phyloP scores from a whole-genome alignment of 2,329 filamentous ascomycete genomes.

The Penicillium hordei region DNA sequence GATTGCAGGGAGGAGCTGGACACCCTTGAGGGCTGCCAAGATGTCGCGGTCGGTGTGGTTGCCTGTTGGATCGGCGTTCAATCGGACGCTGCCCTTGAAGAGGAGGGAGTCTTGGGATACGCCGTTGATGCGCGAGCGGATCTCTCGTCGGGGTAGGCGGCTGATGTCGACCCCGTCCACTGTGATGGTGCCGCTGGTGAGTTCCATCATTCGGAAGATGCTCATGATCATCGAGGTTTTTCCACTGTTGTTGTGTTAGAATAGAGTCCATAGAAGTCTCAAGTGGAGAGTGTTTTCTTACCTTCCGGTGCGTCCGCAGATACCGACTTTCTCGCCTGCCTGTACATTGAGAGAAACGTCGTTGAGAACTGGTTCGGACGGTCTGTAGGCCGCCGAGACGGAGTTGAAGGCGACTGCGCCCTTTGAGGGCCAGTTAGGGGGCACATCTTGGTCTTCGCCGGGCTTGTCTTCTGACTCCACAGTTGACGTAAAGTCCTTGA shows the following conservation, averaged over 20 bases:
- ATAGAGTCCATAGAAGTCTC: not conserved
- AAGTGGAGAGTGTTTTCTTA: slow-evolving; percentile 11
- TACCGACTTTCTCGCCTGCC: slow-evolving; percentile 43
- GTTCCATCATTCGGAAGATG: slow-evolving; percentile 46
- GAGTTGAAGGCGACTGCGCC: slow-evolving; percentile 47
- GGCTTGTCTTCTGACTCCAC: slow-evolving; percentile 47
- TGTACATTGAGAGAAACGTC: slow-evolving; percentile 49
- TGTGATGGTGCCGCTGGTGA: slow-evolving; percentile 40
- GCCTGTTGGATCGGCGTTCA: slow-evolving; percentile 43
- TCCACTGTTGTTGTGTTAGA: slow-evolving; percentile 32
- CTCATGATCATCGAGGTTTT: slow-evolving; percentile 46
- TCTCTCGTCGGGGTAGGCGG: slow-evolving; percentile 38
- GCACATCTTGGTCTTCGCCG: slow-evolving; percentile 42
- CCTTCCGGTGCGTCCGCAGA: slow-evolving; percentile 45
- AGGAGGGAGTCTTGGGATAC: slow-evolving; percentile 48
- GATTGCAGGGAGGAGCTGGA: slow-evolving; percentile 40
- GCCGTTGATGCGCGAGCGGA: slow-evolving; percentile 44
- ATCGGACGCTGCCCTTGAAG: slow-evolving; percentile 41
- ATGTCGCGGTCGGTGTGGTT: slow-evolving; percentile 35
- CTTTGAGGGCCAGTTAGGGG: slow-evolving; percentile 45
- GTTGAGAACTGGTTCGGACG: slow-evolving; percentile 43
- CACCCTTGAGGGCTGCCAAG: slow-evolving; percentile 38
- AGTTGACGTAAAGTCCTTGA: slow-evolving; percentile 53
- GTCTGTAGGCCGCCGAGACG: slow-evolving; percentile 48
- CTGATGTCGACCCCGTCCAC: slow-evolving; percentile 47